phyloP scores from a whole-genome alignment of 2,329 filamentous ascomycete genomes.

The Chaetomiaceae sp. region DNA sequence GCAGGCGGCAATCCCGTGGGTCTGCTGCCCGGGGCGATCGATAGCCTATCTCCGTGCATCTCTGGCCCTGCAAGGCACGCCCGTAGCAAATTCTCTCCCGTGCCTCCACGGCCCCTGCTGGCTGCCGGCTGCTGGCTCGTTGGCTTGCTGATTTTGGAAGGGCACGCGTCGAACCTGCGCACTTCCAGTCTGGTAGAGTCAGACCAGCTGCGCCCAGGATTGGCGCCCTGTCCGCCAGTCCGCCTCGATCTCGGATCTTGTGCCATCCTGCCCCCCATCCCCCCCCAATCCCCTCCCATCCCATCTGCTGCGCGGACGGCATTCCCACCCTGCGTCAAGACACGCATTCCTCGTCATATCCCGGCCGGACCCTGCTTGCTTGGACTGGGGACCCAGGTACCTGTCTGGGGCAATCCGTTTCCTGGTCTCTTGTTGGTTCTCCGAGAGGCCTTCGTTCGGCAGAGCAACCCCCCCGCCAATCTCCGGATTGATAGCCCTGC shows the following conservation, averaged over 20 bases:
- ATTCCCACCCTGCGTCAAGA: slow-evolving; percentile 15
- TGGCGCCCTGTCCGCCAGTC: no score
- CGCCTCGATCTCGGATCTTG: no score
- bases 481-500: slow-evolving; percentile 26
- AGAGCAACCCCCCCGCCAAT: slow-evolving; percentile 20
- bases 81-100: neutral
- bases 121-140: slow-evolving; percentile 10
- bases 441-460: slow-evolving; percentile 5
- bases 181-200: no score
- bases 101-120: slow-evolving; percentile 10
- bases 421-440: slow-evolving; percentile 7
- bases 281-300: slow-evolving; percentile 4
- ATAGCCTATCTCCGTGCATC: slow-evolving; percentile 17
- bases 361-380: slow-evolving; percentile 10
- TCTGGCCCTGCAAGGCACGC: slow-evolving; percentile 10
- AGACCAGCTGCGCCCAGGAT: no score
- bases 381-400: slow-evolving; percentile 19
- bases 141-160: no score
- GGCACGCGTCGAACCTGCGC: no score
- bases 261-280: neutral
- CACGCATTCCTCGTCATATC: slow-evolving; percentile 20
- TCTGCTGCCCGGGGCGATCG: slow-evolving; percentile 16
- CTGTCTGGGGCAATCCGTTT: slow-evolving; percentile 5
- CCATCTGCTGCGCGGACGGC: slow-evolving; percentile 8
- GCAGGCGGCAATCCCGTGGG: slow-evolving; percentile 20